Percentiles rank a stretch among this genome's conserved stretches.
These are phyloP conservation scores for Rhodotorula sp. DNA, from an alignment of 1,284 basidiomycete species.

Conservation along the genomic window DNA sequence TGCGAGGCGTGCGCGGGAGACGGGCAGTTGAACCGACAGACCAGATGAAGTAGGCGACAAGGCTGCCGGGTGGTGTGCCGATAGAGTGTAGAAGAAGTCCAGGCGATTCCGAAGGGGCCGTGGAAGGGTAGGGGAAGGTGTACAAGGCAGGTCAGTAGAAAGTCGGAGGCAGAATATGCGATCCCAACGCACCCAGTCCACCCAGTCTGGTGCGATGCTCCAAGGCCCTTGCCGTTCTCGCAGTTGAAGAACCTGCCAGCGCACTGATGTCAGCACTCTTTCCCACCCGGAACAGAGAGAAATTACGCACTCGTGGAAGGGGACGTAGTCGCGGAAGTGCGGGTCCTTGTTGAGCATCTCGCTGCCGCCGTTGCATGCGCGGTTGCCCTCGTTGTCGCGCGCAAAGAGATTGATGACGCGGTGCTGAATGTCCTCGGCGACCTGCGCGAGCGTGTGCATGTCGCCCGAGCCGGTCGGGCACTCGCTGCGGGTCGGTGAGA, in stretches of 20 bases:
- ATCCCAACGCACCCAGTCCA: constrained; percentile 58
- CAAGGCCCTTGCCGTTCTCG: constrained; percentile 85
- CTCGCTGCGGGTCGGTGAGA: constrained; percentile 57
- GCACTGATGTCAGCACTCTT: too few species aligned
- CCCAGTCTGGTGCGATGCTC: constrained; percentile 96
- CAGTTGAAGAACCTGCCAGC: constrained; percentile 83
- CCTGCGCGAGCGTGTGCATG: constrained; percentile 64
- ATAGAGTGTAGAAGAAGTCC: neutral
- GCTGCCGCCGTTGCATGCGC: constrained; percentile 90
- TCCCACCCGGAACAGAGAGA: too few species aligned
- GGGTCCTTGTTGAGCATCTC: constrained; percentile 85
- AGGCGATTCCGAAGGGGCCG: neutral
- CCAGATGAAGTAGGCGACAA: constrained; percentile 83
- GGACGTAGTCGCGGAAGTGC: constrained; percentile 94
- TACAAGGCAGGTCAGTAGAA: neutral
- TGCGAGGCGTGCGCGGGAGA: constrained; percentile 56
- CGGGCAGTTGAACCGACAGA: constrained; percentile 48
- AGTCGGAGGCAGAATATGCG: neutral
- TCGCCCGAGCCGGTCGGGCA: constrained; percentile 95
- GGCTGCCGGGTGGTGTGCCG: constrained; percentile 49
- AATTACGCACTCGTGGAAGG: constrained; percentile 70
- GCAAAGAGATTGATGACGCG: constrained; percentile 96
- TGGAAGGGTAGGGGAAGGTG: neutral
- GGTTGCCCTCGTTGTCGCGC: constrained; percentile 70
- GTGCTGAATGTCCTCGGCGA: constrained; percentile 93